Conservation (phyloP, 352 stramenopile genomes). For the Phytophthora hibernalis region DNA sequence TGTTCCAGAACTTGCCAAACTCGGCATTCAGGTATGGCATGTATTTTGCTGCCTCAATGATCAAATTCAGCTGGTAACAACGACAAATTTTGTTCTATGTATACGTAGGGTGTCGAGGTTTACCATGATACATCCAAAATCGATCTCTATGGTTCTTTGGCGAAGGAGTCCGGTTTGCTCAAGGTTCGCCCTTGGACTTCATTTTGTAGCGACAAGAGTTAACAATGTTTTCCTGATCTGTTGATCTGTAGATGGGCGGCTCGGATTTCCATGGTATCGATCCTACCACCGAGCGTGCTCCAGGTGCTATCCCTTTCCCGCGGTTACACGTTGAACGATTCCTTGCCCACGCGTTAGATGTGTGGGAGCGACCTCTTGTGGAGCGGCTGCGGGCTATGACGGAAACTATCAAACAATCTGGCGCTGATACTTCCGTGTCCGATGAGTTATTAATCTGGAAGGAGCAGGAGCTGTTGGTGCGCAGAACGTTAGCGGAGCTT, state of each 20-base stretch:
- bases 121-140: slow-evolving; percentile 86
- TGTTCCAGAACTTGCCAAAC: slow-evolving; percentile 70
- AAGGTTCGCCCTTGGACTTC: slow-evolving; percentile 46
- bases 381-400: slow-evolving; percentile 48
- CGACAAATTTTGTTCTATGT: background rate
- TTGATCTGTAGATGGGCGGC: slow-evolving; percentile 60
- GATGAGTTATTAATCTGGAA: slow-evolving; percentile 66
- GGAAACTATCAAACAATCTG: slow-evolving; percentile 27
- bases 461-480: slow-evolving; percentile 47
- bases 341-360: slow-evolving; percentile 66
- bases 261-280: slow-evolving; percentile 91
- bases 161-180: slow-evolving; percentile 75
- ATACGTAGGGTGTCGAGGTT: slow-evolving; percentile 83
- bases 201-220: background rate
- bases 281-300: slow-evolving; percentile 64
- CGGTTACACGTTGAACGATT: slow-evolving; percentile 76
- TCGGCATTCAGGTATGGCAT: slow-evolving; percentile 72
- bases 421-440: slow-evolving; percentile 3
- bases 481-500: slow-evolving; percentile 42
- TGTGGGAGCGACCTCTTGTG: slow-evolving; percentile 73
- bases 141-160: slow-evolving; percentile 79
- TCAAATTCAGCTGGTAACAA: background rate
- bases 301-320: slow-evolving; percentile 81
- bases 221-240: background rate
- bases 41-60: background rate